Conservation (phyloP, 371 early-diverging fungal genomes). For the Mucor piriformis region DNA sequence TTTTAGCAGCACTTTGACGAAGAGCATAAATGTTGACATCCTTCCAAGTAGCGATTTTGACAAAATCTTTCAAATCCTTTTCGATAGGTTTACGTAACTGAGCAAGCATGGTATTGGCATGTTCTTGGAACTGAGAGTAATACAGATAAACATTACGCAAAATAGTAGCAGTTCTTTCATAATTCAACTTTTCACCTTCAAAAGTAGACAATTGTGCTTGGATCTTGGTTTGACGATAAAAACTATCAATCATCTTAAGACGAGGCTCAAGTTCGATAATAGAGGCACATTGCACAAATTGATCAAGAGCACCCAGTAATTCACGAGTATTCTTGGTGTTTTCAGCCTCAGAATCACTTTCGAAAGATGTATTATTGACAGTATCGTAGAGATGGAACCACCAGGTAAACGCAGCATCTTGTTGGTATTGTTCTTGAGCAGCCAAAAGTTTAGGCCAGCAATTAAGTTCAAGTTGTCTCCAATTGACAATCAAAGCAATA, state of each 20-base stretch:
- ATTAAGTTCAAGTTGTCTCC: constrained; percentile 92
- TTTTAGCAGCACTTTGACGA: constrained; percentile 86
- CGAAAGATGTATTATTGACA: constrained; percentile 44
- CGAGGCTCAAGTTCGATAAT: constrained; percentile 85
- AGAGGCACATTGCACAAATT: constrained; percentile 80
- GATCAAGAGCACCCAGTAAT: constrained; percentile 69
- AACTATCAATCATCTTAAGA: constrained; percentile 74
- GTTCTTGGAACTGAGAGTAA: constrained; percentile 75
- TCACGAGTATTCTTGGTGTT: constrained; percentile 35
- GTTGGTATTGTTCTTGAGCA: constrained; percentile 75
- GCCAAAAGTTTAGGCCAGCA: constrained; percentile 89
- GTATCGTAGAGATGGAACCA: constrained; percentile 89
- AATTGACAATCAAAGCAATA: constrained; percentile 75
- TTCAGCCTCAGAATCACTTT: constrained; percentile 30
- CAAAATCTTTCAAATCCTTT: constrained; percentile 90
- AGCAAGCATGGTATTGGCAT: constrained; percentile 58
- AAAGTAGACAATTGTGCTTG: constrained; percentile 37
- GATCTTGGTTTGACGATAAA: constrained; percentile 64
- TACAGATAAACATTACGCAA: constrained; percentile 70
- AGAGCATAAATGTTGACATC: constrained; percentile 96
- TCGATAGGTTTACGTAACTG: constrained; percentile 75
- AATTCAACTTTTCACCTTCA: constrained; percentile 29
- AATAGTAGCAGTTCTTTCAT: constrained; percentile 35
- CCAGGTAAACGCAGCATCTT: constrained; percentile 69
- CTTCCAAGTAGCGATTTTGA: constrained; percentile 95